Base-by-base conservation (phyloP, 1,284 basidiomycete genomes). In the Cyathus olla region DNA sequence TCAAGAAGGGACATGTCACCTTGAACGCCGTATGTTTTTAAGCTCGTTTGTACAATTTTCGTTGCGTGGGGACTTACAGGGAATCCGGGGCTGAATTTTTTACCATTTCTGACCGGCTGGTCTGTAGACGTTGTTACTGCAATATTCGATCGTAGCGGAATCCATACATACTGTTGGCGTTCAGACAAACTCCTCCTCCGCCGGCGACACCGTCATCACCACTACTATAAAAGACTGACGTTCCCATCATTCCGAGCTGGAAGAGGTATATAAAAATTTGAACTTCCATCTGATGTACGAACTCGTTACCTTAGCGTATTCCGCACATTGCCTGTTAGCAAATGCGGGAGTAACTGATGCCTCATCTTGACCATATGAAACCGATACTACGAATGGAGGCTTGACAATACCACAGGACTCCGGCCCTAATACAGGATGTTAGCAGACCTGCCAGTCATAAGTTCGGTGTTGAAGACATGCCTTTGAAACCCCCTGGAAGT, bases 131-230 rank as follows among this genome's bases (percentile, higher is more conserved):
- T 22, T n/a, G n/a, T 24, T 24, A 55, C 40, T 37, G n/a, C 10
- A 17, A 53, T 28, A 13, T 50, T 8, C 15, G 29, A 4, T 39
- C 29, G 15, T 5, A 28, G 84, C 13, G 29, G 22, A 40, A 17
- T 35, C 37, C 31, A 13, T 4, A 65, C 64, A 19, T 55, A 69
- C 69, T 60, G 46, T 80, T 60, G 11, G 76, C 63, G 59, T 81
- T 77, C 40, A 89, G 71, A 62, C 88, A 89, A 3, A 75, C 35
- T 4, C 66, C 66, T 4, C 66, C 66, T 48, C 64, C 64, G 37
- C 84, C 85, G 5, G 83, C 87, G 19, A 87, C 87, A 28, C 87
- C 87, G 37, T 80, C 51, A 57, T 85, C 86, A 1, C 87, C 87
- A 13, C 83, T 85, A 46, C 81, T 80, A 63, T 78, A 88, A 35